A percentile compares a stretch with the other conserved stretches of the same genome.
Conservation (phyloP, 208 protist genomes). For the Angomonas ambiguus region DNA sequence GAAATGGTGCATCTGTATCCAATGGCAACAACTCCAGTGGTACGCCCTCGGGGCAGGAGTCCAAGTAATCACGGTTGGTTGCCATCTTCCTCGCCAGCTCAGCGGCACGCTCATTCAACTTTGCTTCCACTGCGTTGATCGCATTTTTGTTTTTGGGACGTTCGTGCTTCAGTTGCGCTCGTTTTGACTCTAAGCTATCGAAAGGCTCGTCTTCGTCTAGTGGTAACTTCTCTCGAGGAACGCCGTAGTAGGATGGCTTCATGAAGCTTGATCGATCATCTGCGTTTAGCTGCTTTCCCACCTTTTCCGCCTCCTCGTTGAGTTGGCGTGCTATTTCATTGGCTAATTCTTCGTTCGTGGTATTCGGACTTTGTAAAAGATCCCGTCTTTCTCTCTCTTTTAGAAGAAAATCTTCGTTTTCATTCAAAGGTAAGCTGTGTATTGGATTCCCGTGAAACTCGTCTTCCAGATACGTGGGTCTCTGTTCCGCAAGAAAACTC, state of each 20-base stretch:
- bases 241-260: constrained; percentile 25
- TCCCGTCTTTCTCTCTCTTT: constrained; percentile 39
- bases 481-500: constrained; percentile 32
- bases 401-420: constrained; percentile 32
- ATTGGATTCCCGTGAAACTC: constrained; percentile 34
- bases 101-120: constrained; percentile 33
- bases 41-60: constrained; percentile 43
- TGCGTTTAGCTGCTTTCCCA: constrained; percentile 35
- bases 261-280: constrained; percentile 50
- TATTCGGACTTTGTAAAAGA: constrained; percentile 19
- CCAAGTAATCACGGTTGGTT: constrained; percentile 26
- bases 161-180: constrained; percentile 34
- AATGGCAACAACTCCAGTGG: constrained; percentile 45
- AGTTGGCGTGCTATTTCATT: constrained; percentile 23
- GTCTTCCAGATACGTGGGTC: constrained; percentile 28
- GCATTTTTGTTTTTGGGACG: constrained; percentile 23
- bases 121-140: constrained; percentile 28
- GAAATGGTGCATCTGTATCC: constrained; percentile 37
- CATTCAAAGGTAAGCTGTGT: constrained; percentile 35
- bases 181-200: constrained; percentile 36
- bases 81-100: constrained; percentile 28
- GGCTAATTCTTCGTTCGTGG: constrained; percentile 16
- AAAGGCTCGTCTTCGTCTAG: constrained; percentile 41
- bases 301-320: constrained; percentile 16
- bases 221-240: constrained; percentile 26